These are phyloP conservation scores for Leptomonas seymouri DNA, from an alignment of 208 protist species.

Conservation along the genomic window DNA sequence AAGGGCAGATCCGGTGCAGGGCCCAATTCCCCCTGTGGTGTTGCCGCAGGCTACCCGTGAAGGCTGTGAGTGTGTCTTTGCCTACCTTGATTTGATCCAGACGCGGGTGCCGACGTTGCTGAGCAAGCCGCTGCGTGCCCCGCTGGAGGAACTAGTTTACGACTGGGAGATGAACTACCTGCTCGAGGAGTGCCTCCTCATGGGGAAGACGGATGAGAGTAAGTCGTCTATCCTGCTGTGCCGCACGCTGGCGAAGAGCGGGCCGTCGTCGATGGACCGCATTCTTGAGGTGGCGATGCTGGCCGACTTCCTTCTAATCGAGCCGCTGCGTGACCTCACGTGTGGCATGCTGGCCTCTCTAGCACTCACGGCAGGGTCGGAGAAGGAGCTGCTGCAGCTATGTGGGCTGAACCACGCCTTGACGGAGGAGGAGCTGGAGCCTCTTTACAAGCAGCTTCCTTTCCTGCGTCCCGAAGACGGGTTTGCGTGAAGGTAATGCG, in stretches of 20 bases:
- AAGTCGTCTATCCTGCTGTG: slow-evolving; percentile 39
- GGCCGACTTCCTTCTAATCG: slow-evolving; percentile 86
- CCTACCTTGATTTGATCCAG: slow-evolving; percentile 75
- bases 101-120: slow-evolving; percentile 75
- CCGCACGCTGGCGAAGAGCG: slow-evolving; percentile 38
- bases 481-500: slow-evolving; percentile 8
- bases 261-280: slow-evolving; percentile 47
- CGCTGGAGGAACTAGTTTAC: slow-evolving; percentile 82
- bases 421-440: slow-evolving; percentile 74
- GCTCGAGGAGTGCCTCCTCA: slow-evolving; percentile 47
- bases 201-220: slow-evolving; percentile 16
- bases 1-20: slow-evolving; percentile 35
- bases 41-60: slow-evolving; percentile 70
- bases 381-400: slow-evolving; percentile 74
- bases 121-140: slow-evolving; percentile 79
- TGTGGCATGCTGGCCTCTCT: slow-evolving; percentile 83
- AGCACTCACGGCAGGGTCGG: slow-evolving; percentile 53
- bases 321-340: slow-evolving; percentile 75
- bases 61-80: slow-evolving; percentile 72
- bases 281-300: slow-evolving; percentile 85
- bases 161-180: slow-evolving; percentile 86
- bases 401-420: slow-evolving; percentile 54
- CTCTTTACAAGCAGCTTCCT: slow-evolving; percentile 76
- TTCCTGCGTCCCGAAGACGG: slow-evolving; percentile 68
- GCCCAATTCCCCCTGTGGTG: slow-evolving; percentile 57